phyloP scores from a whole-genome alignment of 2,329 filamentous ascomycete species.

The Penicillium hesseltinei region DNA sequence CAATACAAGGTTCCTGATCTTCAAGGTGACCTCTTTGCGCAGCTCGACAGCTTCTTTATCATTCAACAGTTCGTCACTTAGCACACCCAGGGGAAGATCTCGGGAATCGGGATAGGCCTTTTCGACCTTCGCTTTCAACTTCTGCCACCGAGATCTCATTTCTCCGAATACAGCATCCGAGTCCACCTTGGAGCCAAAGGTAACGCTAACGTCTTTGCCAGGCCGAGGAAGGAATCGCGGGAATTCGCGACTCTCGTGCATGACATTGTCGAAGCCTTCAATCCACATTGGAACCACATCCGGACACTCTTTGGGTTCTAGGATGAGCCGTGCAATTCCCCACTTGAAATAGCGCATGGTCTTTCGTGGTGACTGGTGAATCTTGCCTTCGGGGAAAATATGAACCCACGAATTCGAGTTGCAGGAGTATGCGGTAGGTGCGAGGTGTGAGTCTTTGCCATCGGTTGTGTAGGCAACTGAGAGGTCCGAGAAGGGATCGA shows the following conservation, averaged over 20 bases:
- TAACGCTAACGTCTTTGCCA: constrained; percentile 59
- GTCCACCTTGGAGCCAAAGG: constrained; percentile 69
- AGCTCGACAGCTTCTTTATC: constrained; percentile 72
- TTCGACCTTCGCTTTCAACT: constrained; percentile 57
- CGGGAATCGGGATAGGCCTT: constrained; percentile 40
- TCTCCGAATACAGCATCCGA: constrained; percentile 74
- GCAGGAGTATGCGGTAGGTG: constrained; percentile 68
- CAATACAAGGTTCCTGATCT: constrained; percentile 75
- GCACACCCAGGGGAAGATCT: constrained; percentile 51
- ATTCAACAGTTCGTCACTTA: constrained; percentile 65
- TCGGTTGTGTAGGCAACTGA: constrained; percentile 42
- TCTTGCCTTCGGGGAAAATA: constrained; percentile 91
- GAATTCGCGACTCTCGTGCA: constrained; percentile 77
- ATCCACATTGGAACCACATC: constrained; percentile 93
- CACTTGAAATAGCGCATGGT: constrained; percentile 97
- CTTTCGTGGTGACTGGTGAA: constrained; percentile 78
- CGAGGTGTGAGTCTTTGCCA: constrained; percentile 53
- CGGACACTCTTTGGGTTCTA: constrained; percentile 83
- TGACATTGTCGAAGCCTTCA: constrained; percentile 81
- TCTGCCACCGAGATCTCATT: constrained; percentile 70
- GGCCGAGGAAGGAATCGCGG: constrained; percentile 78
- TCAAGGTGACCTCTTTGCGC: constrained; percentile 74
- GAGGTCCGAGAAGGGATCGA: constrained; percentile 49
- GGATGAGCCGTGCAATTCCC: constrained; percentile 86
- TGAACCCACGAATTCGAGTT: constrained; percentile 84